Conservation (phyloP, 2,329 filamentous ascomycete genomes). For the Bipolaris zeicola region DNA sequence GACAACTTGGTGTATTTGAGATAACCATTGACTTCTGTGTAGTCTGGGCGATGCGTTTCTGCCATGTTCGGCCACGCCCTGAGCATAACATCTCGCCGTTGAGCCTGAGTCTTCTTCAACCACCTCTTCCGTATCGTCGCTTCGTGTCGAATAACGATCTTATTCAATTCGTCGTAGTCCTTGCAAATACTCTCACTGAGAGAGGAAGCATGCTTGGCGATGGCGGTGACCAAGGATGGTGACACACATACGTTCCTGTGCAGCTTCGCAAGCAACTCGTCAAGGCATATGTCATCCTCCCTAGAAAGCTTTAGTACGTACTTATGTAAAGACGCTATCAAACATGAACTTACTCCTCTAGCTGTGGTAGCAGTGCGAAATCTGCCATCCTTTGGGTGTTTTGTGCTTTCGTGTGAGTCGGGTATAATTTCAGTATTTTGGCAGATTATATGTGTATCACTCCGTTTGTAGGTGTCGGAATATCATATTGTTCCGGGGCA, state of each 20-base stretch:
- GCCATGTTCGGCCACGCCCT: not conserved
- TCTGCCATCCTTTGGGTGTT: not conserved
- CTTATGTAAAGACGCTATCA: not conserved
- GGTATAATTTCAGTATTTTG: not conserved
- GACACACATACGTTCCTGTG: not conserved
- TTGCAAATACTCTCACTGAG: not conserved
- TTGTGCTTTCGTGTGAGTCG: not conserved
- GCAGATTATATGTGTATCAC: not conserved
- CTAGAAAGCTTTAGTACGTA: not conserved
- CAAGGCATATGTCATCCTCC: not conserved
- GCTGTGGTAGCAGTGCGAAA: not conserved
- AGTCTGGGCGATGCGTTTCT: not conserved
- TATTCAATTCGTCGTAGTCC: not conserved
- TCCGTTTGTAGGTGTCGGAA: not conserved
- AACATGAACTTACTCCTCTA: not conserved
- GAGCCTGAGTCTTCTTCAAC: constrained; percentile 3
- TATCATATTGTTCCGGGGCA: not conserved
- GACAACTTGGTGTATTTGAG: not conserved
- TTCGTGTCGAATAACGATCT: not conserved
- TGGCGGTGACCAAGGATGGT: not conserved
- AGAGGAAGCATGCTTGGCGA: not conserved
- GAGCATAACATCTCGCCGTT: constrained; percentile 2
- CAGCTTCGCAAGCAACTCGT: not conserved
- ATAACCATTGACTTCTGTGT: not conserved
- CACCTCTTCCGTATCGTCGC: constrained; percentile 3